Evolutionary conservation across 2,329 filamentous ascomycete species (phyloP), one percentile per base, ranked within the genome.

Genomic region (Bipolaris bicolor): DNA sequence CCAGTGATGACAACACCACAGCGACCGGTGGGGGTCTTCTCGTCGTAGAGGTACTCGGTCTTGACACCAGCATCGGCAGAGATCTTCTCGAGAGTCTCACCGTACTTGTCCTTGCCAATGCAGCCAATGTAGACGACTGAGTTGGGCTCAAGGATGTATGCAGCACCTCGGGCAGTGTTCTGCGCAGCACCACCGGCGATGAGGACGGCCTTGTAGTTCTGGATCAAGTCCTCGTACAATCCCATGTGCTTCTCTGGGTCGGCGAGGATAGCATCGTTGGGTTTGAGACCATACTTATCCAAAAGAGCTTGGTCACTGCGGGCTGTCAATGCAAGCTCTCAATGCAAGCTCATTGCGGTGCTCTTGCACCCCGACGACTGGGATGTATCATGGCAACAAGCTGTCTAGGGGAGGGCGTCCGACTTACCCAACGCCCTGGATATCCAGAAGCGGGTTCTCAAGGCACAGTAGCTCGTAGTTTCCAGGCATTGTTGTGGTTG

Each of bases 361-460:
- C 53, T 64, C 60, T 64, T 48, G 43, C 39, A 45, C 10, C 29
- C 29, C 43, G 34, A 5, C 26, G 33, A 43, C 22, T 20, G 31
- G 39, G 45, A 37, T 50, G 48, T 13, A 55, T 40, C 29, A 16
- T 15, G 22, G 16, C 5, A 20, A 9, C 18, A 37, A 39, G 33
- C 31, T 15, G 34, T 11, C 15, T 18, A 13, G 20, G 10, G 34
- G 31, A 31, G 7, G 24, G 52, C 52, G 47, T 11, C 10, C 7
- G 34, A 76, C 81, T 63, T 79, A 88, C 86, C 85, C 86, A 70
- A 83, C 78, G 70, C 90, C 95, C 82, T 97, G 94, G 78, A 99
- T 99, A 77, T 99, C 94, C 72, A 99, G 90, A 71, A 99, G 88
- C 78, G 95, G 95, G 81, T 99, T 99, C 89, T 97, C 95, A 73